phyloP scores from a whole-genome alignment of 768 basidiomycete genomes.

The Mycena galopus region DNA sequence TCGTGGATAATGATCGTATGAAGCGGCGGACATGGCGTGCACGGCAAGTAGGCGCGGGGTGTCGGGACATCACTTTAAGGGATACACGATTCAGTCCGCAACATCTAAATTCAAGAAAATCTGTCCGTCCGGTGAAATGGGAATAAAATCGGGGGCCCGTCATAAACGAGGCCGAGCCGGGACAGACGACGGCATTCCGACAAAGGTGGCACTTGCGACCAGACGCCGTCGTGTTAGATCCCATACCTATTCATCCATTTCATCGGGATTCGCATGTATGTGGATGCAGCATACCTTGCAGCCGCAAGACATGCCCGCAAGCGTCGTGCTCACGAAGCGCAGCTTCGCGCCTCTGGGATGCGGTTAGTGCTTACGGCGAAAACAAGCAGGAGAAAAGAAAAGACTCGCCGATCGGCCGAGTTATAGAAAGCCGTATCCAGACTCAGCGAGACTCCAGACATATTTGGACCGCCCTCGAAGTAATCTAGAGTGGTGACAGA shows the following conservation, averaged over 20 bases:
- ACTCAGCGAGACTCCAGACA: slow-evolving; percentile 57
- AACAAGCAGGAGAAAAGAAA: neutral
- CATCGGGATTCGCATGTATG: no score
- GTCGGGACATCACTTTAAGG: no score
- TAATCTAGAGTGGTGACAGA: slow-evolving; percentile 52
- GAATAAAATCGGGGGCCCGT: neutral
- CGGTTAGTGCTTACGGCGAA: neutral
- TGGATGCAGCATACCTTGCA: slow-evolving; percentile 51
- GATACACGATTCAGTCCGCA: no score
- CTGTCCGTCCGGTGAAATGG: neutral
- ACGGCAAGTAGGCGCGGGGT: no score
- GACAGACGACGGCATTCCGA: slow-evolving; percentile 17
- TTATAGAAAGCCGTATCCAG: slow-evolving; percentile 63
- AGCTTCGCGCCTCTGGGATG: slow-evolving; percentile 57
- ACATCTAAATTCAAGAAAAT: no score
- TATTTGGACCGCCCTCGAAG: slow-evolving; percentile 44
- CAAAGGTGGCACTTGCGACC: slow-evolving; percentile 24
- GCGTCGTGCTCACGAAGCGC: slow-evolving; percentile 55
- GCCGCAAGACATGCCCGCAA: slow-evolving; percentile 49
- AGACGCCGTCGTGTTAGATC: slow-evolving; percentile 23
- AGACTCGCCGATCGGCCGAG: slow-evolving; percentile 53
- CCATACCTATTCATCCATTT: slow-evolving; percentile 32
- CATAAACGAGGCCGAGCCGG: slow-evolving; percentile 3
- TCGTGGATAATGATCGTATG: no score
- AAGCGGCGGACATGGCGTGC: no score